Base-by-base conservation (phyloP, 192 early-diverging fungal species). In the Umbelopsis vinacea region DNA sequence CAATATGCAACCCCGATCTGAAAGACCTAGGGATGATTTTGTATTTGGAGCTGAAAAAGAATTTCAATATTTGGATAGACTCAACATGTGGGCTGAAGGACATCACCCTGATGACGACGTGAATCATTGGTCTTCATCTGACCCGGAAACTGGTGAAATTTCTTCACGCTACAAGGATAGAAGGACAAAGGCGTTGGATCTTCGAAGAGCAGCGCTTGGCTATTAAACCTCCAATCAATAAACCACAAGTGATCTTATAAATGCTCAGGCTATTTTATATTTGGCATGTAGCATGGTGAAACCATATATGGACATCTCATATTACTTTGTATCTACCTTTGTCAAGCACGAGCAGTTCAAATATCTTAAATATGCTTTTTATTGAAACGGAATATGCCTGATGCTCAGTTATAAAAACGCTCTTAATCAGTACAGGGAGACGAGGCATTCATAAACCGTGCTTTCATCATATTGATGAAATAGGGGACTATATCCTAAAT, bases 61-160 rank as follows among this genome's bases (percentile, higher is more conserved):
- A 46, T 67, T 74, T 40, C 46, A 54, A 17, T 83, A 83, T 63
- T 57, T 72, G 0, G 72, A 83, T 22, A 52, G 45, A 26, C 3
- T 83, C n/a, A 60, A 46, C 21, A 60, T 45, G 22, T 83, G 82
- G 82, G 74, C 76, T 3, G 73, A 74, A 54, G 72, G 76, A 8
- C 70, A 54, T 21, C 43, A 40, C 7, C 37, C 46, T 4, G 52
- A 70, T 68, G 43, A 43, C 2, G 53, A 46, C 17, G 50, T 52
- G 19, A 70, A 67, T 1, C 0, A 46, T 17, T 67, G 68, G 67
- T 12, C 37, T 12, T 70, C 68, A 0, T 21, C 50, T 15, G 60
- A 73, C 23, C 45, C 40, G 12, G 21, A 74, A 0, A 67, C 76
- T 10, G 50, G 55, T 0, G 46, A 37, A 26, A 23, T 79, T n/a